Conservation (phyloP, 257 asterid genomes). For the Oldenlandia corymbosa region DNA sequence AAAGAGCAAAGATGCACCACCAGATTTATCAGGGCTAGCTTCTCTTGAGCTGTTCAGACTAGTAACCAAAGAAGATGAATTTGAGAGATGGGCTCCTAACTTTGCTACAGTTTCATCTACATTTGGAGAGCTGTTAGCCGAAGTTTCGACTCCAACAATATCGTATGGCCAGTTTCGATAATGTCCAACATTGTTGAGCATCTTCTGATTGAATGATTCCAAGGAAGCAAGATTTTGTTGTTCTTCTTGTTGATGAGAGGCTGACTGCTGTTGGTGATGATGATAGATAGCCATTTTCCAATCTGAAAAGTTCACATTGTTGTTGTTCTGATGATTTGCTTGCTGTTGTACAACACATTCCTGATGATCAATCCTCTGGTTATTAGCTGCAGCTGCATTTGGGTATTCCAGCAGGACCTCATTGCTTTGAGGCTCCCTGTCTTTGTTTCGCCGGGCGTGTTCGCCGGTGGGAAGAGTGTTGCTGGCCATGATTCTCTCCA, state of each 20-base stretch:
- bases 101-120: conserved; percentile 25
- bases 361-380: conserved; percentile 6
- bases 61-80: conserved; percentile 53
- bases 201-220: conserved; percentile 18
- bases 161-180: conserved; percentile 29
- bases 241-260: conserved; percentile 10
- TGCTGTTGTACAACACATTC: conserved; percentile 4
- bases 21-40: conserved; percentile 63
- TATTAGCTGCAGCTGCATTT: background rate
- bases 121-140: conserved; percentile 12
- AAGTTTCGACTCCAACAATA: conserved; percentile 35
- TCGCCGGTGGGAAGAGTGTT: conserved; percentile 35
- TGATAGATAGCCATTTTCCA: conserved; percentile 33
- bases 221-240: conserved; percentile 22
- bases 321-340: background rate
- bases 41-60: conserved; percentile 66
- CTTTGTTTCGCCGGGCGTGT: conserved; percentile 39
- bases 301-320: conserved; percentile 15
- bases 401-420: conserved; percentile 15
- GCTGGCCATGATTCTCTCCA: conserved; percentile 43
- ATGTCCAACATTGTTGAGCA: conserved; percentile 16
- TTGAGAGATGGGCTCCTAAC: conserved; percentile 40
- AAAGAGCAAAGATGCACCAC: conserved; percentile 22
- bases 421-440: conserved; percentile 22
- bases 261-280: background rate